phyloP scores from a whole-genome alignment of 129 eudicot genomes.

The Centaurea solstitialis region DNA sequence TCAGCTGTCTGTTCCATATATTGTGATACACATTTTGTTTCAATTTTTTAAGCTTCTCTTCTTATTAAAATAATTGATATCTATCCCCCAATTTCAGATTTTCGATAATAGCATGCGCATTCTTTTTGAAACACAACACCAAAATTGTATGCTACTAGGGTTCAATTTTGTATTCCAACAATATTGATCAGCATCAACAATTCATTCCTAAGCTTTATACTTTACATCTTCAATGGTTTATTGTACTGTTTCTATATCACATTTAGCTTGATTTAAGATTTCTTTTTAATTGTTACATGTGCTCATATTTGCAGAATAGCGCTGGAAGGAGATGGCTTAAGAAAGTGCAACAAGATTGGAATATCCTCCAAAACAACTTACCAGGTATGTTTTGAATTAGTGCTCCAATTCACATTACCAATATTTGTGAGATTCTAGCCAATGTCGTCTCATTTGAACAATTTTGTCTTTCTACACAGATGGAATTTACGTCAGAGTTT shows the following conservation, averaged over 20 bases:
- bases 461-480: slow-evolving; percentile 42
- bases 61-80: too few relatives aligned
- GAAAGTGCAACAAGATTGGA: slow-evolving; percentile 97
- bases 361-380: slow-evolving; percentile 84
- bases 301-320: slow-evolving; percentile 45
- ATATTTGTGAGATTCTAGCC: neutral
- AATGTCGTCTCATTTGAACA: neutral
- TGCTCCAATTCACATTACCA: neutral
- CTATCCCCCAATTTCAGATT: too few relatives aligned
- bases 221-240: neutral
- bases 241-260: slow-evolving; percentile 4
- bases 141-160: neutral
- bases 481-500: slow-evolving; percentile 87
- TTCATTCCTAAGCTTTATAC: neutral
- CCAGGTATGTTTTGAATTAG: slow-evolving; percentile 57
- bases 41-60: too few relatives aligned
- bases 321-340: slow-evolving; percentile 92
- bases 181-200: neutral
- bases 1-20: too few relatives aligned
- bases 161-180: neutral
- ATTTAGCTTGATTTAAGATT: neutral
- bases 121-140: neutral
- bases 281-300: neutral
- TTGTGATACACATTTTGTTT: too few relatives aligned
- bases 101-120: too few relatives aligned